Evolutionary conservation across 192 early-diverging fungal species (phyloP), one percentile per base, ranked within the genome.

Genomic region (Coemansia sp.): DNA sequence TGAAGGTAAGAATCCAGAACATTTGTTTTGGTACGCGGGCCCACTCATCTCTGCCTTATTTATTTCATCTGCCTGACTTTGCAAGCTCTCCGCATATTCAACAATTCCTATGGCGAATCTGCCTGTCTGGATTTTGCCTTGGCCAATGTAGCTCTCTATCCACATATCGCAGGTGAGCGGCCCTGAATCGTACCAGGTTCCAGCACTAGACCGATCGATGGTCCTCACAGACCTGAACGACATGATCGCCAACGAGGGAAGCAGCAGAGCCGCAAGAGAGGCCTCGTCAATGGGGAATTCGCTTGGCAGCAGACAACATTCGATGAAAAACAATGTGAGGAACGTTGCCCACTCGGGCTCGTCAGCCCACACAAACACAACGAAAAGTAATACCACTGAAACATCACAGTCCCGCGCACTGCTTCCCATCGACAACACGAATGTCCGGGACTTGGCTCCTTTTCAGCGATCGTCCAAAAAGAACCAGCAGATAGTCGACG

Each of bases 1-100:
- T 92, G 11, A 92, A 89, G 81, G 89, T 92, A 84, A 33, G 8
- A 40, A 40, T 40, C 38, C 11, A 40, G 5, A 40, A 40, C 38
- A 40, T 40, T 13, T 13, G 11, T 40, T 1, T 40, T 40, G 38
- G 11, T 13, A 40, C 11, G 25, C 15, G 29, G 29, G 45, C 17
- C 45, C 19, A 3, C 45, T 11, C n/a, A 48, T 48, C 11, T 11
- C 38, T 11, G 38, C 5, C 38, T 6, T 40, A 40, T 40, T 11
- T 40, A 1, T 40, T 11, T 40, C 9, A 7, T 40, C 9, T 6
- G 7, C 5, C 38, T 40, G 9, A 6, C 1, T 22, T 36, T 59
- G 29, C 29, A 29, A 29, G 1, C 3, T 2, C 29, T 29, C 29
- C 29, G 3, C 29, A 29, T 40, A 40, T 40, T 5, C 38, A 40